A percentile compares a stretch with the other conserved stretches of the same genome.
Conservation (phyloP, 208 protist genomes). For the Crithidia brevicula region DNA sequence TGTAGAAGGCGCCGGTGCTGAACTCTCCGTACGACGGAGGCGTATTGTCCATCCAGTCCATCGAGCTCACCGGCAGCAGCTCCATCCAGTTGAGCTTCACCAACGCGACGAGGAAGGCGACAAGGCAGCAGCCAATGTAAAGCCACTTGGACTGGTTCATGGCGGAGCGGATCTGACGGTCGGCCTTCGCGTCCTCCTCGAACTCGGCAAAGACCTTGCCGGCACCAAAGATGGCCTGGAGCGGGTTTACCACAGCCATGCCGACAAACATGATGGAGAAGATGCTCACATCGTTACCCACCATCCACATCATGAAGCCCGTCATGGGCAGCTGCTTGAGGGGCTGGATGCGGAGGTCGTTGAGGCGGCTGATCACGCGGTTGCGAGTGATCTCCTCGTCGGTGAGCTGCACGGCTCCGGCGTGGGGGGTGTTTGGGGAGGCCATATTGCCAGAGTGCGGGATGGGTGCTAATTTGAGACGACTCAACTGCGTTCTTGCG, state of each 20-base stretch:
- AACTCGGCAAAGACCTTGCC: slow-evolving; percentile 65
- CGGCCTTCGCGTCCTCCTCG: slow-evolving; percentile 64
- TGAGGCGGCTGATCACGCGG: slow-evolving; percentile 64
- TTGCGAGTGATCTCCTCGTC: slow-evolving; percentile 61
- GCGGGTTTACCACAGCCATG: slow-evolving; percentile 82
- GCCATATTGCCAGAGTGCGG: slow-evolving; percentile 13
- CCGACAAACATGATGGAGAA: slow-evolving; percentile 92
- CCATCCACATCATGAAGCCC: slow-evolving; percentile 89
- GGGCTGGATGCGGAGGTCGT: slow-evolving; percentile 71
- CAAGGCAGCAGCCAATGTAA: slow-evolving; percentile 78
- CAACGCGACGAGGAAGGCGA: slow-evolving; percentile 73
- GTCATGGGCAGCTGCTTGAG: slow-evolving; percentile 89
- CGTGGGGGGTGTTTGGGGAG: slow-evolving; percentile 5
- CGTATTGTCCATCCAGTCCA: slow-evolving; percentile 81
- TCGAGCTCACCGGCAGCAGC: slow-evolving; percentile 76
- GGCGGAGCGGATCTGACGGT: slow-evolving; percentile 51
- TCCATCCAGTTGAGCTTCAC: slow-evolving; percentile 89
- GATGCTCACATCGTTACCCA: slow-evolving; percentile 87
- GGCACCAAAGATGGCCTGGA: slow-evolving; percentile 63
- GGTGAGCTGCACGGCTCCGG: slow-evolving; percentile 27
- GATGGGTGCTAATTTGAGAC: background rate
- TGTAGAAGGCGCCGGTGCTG: slow-evolving; percentile 44
- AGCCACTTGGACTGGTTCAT: slow-evolving; percentile 74
- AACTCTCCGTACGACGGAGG: slow-evolving; percentile 68
- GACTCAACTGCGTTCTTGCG: background rate